Evolutionary conservation across 2,329 filamentous ascomycete species (phyloP).

Genomic region (Dothistroma pini): DNA sequence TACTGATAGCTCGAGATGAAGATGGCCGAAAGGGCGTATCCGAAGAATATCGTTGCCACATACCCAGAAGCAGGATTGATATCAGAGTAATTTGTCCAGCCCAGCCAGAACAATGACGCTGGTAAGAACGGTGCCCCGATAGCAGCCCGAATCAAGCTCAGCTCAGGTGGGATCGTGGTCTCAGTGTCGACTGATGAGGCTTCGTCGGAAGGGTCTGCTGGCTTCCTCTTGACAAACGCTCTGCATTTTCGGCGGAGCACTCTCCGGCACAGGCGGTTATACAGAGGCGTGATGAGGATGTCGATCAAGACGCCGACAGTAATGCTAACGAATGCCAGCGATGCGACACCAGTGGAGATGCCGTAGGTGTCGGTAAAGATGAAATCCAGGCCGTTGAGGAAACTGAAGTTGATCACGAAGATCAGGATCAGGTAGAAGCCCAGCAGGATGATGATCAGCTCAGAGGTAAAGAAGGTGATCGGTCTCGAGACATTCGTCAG

Average conservation of each 20-base stretch:
- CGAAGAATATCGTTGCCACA: conserved; percentile 48
- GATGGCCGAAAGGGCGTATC: conserved; percentile 47
- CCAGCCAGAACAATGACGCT: conserved; percentile 50
- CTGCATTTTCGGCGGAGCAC: conserved; percentile 16
- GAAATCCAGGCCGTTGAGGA: conserved; percentile 50
- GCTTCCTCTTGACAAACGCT: conserved; percentile 11
- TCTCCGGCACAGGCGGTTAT: conserved; percentile 6
- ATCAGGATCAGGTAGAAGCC: conserved; percentile 49
- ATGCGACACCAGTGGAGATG: conserved; percentile 40
- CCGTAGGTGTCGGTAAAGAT: conserved; percentile 47
- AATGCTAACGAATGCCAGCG: conserved; percentile 44
- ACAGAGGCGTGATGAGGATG: conserved; percentile 35
- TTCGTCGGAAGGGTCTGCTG: not conserved
- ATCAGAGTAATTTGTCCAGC: conserved; percentile 40
- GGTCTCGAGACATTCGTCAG: conserved; percentile 14
- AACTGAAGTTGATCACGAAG: conserved; percentile 54
- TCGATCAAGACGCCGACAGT: conserved; percentile 41
- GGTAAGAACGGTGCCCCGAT: conserved; percentile 30
- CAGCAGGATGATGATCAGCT: conserved; percentile 43
- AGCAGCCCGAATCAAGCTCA: not conserved
- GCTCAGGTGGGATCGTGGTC: not conserved
- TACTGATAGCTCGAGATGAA: conserved; percentile 55
- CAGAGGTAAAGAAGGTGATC: conserved; percentile 23
- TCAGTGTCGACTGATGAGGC: conserved; percentile 1
- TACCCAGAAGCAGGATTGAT: conserved; percentile 52